phyloP scores from a whole-genome alignment of 345 rosid genomes.

The Pugionium dolabratum region DNA sequence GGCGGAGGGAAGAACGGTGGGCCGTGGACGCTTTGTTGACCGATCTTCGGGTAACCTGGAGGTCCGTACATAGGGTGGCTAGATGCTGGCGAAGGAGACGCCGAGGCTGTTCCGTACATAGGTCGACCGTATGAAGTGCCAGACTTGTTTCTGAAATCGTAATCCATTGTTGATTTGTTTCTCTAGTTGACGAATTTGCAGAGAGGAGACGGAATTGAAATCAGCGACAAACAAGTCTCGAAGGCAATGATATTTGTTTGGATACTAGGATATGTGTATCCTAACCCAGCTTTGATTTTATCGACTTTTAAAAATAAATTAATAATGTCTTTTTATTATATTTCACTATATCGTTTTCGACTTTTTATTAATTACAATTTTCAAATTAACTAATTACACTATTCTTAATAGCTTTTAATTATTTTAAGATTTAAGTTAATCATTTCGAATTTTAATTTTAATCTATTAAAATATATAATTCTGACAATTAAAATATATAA shows the following conservation, averaged over 20 bases:
- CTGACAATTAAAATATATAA: too few species aligned
- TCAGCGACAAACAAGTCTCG: conserved; percentile 7
- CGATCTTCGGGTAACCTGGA: conserved; percentile 66
- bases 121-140: conserved; percentile 47
- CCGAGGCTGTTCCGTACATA: conserved; percentile 44
- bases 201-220: neutral
- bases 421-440: too few species aligned
- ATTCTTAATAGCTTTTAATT: too few species aligned
- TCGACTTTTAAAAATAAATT: neutral
- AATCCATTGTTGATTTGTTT: conserved; percentile 39
- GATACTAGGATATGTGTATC: neutral
- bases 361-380: too few species aligned
- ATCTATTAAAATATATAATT: too few species aligned
- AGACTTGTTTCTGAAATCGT: conserved; percentile 57
- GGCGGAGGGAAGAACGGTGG: conserved; percentile 45
- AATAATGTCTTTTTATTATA: too few species aligned
- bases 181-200: neutral
- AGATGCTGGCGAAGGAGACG: conserved; percentile 43
- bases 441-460: too few species aligned
- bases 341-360: too few species aligned
- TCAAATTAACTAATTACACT: too few species aligned
- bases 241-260: conserved; percentile 22
- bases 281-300: neutral
- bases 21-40: conserved; percentile 49
- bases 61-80: conserved; percentile 54